phyloP scores from a whole-genome alignment of 2,329 filamentous ascomycete species.

The Aspergillus quadricinctus region DNA sequence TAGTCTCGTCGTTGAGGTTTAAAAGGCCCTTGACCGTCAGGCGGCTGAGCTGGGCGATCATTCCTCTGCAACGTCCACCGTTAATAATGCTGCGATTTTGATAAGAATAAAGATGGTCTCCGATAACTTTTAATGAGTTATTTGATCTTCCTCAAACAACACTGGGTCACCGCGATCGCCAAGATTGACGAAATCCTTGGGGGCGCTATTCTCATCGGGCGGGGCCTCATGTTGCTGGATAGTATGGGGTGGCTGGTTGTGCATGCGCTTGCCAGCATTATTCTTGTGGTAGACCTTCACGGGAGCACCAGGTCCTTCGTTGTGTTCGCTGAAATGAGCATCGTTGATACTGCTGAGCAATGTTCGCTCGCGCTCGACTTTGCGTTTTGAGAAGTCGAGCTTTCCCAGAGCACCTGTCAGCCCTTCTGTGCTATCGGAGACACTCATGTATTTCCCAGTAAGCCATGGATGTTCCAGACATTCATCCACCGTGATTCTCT shows the following conservation, averaged over 20 bases:
- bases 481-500: constrained; percentile 82
- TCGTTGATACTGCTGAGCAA: constrained; percentile 78
- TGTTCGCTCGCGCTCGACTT: constrained; percentile 76
- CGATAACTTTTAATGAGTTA: constrained; percentile 32
- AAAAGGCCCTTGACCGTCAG: background rate
- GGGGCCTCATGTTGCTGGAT: constrained; percentile 50
- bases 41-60: background rate
- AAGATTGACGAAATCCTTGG: constrained; percentile 75
- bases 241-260: constrained; percentile 36
- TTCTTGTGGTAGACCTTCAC: constrained; percentile 77
- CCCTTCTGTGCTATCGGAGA: constrained; percentile 85
- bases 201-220: constrained; percentile 63
- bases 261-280: constrained; percentile 43
- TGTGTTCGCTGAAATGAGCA: constrained; percentile 58
- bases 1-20: background rate
- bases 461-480: constrained; percentile 92
- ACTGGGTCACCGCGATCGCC: constrained; percentile 81
- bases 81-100: background rate
- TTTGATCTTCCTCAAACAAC: constrained; percentile 63
- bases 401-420: constrained; percentile 79
- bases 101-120: background rate
- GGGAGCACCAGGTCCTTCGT: constrained; percentile 52
- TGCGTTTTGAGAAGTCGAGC: constrained; percentile 79
- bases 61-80: background rate
- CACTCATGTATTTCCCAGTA: constrained; percentile 55